Base-by-base conservation (phyloP, 2,329 filamentous ascomycete genomes). In the Calonectria ilicicola region DNA sequence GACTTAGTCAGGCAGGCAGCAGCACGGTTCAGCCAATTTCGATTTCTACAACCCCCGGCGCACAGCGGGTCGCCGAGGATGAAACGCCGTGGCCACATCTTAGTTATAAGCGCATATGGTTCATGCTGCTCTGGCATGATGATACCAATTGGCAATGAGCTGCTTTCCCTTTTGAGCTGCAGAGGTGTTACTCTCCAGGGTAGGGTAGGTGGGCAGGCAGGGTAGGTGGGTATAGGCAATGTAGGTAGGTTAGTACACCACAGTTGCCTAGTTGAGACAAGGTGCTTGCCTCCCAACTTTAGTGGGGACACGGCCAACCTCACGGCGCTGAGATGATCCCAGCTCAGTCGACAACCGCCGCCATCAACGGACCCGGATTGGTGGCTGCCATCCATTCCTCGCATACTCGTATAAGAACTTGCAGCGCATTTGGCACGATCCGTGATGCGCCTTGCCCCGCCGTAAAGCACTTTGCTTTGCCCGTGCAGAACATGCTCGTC, bases 71-170 rank as follows among this genome's bases (percentile, higher is more conserved):
- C 32, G 21, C 32, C 26, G 15, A 40, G 10, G 23, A 26, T 40
- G 10, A 40, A 60, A 40, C 14, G 35, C 19, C 32, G 23, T 17
- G 53, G 53, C 26, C 17, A 35, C 35, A 40, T 32, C 5, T n/a
- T n/a, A 40, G 40, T 60, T 60, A 60, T 60, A 40, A 63, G 40
- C 58, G 15, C 38, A 44, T 14, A 14, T 17, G 8, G 58, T 46
- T 63, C 58, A 44, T 63, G 58, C 58, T 26, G n/a, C 40, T 32
- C 27, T 63, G 58, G 58, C 58, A 29, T 23, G 58, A 63, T 40
- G 23, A 60, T 38, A 38, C 53, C 53, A 60, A 60, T 60, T 40
- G 53, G 53, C 53, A 60, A 60, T 60, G 53, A 60, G 53, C 53
- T 60, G 53, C 53, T 60, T 60, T 60, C 53, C 53, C 35, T 26